Evolutionary conservation across 805 yeast genomes (phyloP), one percentile per base, ranked within the genome.

Genomic region (Candida golubevii): DNA sequence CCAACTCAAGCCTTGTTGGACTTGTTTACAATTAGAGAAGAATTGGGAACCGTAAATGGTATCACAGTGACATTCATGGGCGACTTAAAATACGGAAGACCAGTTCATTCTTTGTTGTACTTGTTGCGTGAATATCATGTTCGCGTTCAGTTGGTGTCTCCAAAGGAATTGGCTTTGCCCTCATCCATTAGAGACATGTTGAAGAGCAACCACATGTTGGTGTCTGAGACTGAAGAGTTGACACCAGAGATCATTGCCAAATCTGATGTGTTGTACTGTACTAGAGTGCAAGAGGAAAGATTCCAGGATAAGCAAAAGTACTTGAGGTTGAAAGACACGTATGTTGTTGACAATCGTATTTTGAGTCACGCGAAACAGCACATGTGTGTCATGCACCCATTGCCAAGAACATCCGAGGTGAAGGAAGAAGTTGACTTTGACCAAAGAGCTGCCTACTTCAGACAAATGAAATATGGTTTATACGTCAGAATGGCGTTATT

Each of bases 381-480:
- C 71, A 93, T 93, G 98, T 88, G 97, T 67, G 85, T 93, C 53
- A 85, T 93, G 96, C 99, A 93, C 67, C 99, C 99, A 65, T 80
- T 93, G 59, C 99, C 99, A 65, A 86, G 99, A 70, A 90, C 88
- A 54, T 85, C 82, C 60, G 99, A 93, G 73, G 91, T 93, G 58
- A 86, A 86, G 61, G 98, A 90, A 72, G 99, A 93, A 74, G 98
- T 93, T 60, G 99, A 93, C 67, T 93, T 91, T 63, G 99, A 93
- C 71, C 97, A 91, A 69, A 86, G 99, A 69, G 98, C 99, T 54
- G 98, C 99, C 47, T 93, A 93, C 75, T 93, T 93, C 79, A 86
- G 99, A 80, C 98, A 93, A 77, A 93, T 93, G 99, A 85, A 95
- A 69, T 91, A 93, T 65, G 99, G 99, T 50, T 77, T 93, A 66